phyloP scores from a whole-genome alignment of 2,329 filamentous ascomycete species.

The Colletotrichum zoysiae region DNA sequence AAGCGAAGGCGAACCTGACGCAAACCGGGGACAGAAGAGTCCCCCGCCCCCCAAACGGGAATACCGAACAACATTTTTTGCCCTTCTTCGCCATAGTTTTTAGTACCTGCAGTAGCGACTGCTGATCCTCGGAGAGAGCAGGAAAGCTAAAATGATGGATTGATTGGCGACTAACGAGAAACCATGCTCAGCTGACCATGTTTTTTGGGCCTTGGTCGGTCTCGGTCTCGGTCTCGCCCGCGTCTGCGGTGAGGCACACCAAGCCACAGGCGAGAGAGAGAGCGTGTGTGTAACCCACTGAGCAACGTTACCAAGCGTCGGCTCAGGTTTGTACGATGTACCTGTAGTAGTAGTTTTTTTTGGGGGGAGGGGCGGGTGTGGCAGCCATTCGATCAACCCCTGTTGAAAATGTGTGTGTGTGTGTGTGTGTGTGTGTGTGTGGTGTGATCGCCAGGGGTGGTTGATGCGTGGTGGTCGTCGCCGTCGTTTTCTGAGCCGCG shows the following conservation, averaged over 20 bases:
- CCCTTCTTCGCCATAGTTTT: background rate
- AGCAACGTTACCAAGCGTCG: slow-evolving; percentile 1
- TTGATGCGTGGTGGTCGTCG: background rate
- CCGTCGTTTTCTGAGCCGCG: slow-evolving; percentile 15
- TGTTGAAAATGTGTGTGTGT: background rate
- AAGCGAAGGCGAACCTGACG: slow-evolving; percentile 23
- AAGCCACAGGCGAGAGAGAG: background rate
- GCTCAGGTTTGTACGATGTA: slow-evolving; percentile 4
- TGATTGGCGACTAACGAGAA: slow-evolving; percentile 10
- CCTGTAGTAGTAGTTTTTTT: no score
- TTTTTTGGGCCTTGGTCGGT: no score
- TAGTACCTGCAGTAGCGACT: slow-evolving; percentile 35
- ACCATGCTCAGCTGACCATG: slow-evolving; percentile 11
- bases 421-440: slow-evolving; percentile 1
- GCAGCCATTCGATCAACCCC: slow-evolving; percentile 27
- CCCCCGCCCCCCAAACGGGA: background rate
- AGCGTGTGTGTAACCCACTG: background rate
- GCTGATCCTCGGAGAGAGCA: background rate
- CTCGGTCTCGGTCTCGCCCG: background rate
- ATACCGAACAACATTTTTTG: slow-evolving; percentile 2
- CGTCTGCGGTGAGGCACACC: slow-evolving; percentile 8
- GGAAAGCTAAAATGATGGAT: slow-evolving; percentile 6
- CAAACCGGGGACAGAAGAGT: slow-evolving; percentile 12
- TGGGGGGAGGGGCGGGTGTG: slow-evolving; percentile 8
- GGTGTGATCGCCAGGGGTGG: slow-evolving; percentile 40